These are phyloP conservation scores for Backusella australiensis DNA, from an alignment of 192 early-diverging fungal genomes.

Conservation along the genomic window DNA sequence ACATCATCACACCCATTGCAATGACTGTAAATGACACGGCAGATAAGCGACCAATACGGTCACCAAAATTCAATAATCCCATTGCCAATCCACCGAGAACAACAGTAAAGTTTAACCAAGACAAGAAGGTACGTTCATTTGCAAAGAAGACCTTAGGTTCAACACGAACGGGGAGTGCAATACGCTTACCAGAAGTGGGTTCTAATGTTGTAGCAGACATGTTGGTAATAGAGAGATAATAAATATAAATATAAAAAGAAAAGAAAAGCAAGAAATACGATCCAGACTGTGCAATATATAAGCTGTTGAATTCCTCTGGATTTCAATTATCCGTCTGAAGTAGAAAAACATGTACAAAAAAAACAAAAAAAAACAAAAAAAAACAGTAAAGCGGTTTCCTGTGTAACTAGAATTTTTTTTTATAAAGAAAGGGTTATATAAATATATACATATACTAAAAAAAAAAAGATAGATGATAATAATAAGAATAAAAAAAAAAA, in stretches of 20 bases:
- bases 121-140: conserved; percentile 90
- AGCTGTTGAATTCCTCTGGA: neutral
- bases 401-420: too few relatives aligned
- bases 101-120: conserved; percentile 85
- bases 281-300: neutral
- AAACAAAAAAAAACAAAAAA: neutral
- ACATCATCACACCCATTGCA: conserved; percentile 75
- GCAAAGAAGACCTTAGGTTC: conserved; percentile 95
- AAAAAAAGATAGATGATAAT: neutral
- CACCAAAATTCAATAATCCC: conserved; percentile 82
- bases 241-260: neutral
- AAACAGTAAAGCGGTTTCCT: neutral
- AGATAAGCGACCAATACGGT: conserved; percentile 54
- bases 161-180: conserved; percentile 72
- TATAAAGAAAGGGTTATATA: neutral
- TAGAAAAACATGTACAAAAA: neutral
- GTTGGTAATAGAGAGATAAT: neutral
- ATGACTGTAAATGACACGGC: conserved; percentile 55
- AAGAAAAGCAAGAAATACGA: neutral
- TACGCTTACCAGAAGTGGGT: conserved; percentile 51
- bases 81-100: conserved; percentile 75
- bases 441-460: neutral
- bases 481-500: neutral
- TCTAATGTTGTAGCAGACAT: conserved; percentile 10
- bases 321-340: neutral